These are phyloP conservation scores for Lepidium aucheri DNA, from an alignment of 345 rosid genomes.

Conservation along the genomic window DNA sequence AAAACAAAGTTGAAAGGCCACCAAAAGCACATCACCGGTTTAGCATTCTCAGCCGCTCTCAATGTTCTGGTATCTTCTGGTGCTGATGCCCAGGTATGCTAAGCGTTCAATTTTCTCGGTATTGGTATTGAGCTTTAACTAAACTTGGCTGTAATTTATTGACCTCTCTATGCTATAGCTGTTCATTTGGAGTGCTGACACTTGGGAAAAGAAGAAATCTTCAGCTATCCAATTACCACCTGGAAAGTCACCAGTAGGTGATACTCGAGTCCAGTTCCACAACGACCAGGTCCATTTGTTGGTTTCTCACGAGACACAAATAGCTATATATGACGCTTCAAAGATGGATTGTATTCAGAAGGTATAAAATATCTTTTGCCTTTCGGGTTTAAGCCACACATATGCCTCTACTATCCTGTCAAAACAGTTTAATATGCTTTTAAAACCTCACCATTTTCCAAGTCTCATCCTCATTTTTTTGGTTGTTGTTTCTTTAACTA, in stretches of 20 bases:
- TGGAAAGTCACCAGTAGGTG: constrained; percentile 49
- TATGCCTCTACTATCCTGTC: background rate
- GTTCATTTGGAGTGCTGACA: constrained; percentile 56
- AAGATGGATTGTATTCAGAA: constrained; percentile 61
- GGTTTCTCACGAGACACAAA: constrained; percentile 67
- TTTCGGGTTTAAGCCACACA: background rate
- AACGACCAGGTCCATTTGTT: constrained; percentile 58
- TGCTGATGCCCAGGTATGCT: constrained; percentile 82
- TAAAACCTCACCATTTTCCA: background rate
- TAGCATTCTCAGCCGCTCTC: constrained; percentile 66
- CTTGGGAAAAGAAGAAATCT: constrained; percentile 69
- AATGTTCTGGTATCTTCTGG: constrained; percentile 76
- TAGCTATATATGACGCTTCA: constrained; percentile 62
- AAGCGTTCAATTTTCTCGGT: background rate
- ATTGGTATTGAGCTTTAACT: background rate
- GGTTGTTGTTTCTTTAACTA: background rate
- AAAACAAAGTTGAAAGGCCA: constrained; percentile 70
- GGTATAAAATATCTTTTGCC: constrained; percentile 29
- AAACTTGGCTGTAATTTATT: background rate
- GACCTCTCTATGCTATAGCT: constrained; percentile 29
- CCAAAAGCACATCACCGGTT: constrained; percentile 62
- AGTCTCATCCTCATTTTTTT: background rate
- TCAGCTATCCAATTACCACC: constrained; percentile 45
- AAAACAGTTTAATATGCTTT: background rate
- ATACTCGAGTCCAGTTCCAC: constrained; percentile 73